These are phyloP conservation scores for Hamamelis virginiana DNA, from an alignment of 164 flowering plant genomes.

Conservation along the genomic window DNA sequence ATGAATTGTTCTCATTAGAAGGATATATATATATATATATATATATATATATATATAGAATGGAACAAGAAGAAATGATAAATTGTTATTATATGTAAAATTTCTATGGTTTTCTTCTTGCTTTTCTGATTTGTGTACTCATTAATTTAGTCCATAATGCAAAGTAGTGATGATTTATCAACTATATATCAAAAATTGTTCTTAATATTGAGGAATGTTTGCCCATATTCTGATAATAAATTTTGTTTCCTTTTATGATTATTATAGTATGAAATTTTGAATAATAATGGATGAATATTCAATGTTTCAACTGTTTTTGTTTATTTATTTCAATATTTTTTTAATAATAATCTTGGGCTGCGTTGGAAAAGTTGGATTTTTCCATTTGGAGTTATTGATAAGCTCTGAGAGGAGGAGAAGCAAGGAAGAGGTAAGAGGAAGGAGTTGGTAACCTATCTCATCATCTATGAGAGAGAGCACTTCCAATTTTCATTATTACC, in stretches of 20 bases:
- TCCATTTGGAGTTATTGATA: background rate
- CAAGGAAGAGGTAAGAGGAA: background rate
- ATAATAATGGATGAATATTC: background rate
- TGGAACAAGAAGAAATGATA: background rate
- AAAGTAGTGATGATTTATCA: background rate
- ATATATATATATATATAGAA: too few species aligned
- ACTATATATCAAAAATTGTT: background rate
- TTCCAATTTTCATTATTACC: background rate
- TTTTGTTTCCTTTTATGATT: background rate
- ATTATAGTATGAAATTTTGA: too few species aligned
- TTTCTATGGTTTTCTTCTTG: background rate
- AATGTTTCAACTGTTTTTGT: background rate
- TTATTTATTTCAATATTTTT: background rate
- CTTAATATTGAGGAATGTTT: background rate
- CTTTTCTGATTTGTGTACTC: background rate
- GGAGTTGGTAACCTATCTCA: background rate
- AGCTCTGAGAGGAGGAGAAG: slow-evolving; percentile 5
- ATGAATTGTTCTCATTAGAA: too few species aligned
- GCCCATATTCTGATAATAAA: background rate
- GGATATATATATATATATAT: too few species aligned
- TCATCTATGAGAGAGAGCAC: background rate
- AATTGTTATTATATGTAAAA: background rate
- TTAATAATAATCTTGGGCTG: background rate
- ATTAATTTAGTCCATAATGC: background rate
- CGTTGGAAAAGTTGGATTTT: background rate